Evolutionary conservation across 495 filamentous ascomycete genomes (phyloP).

Genomic region (Daldinia concentrica): DNA sequence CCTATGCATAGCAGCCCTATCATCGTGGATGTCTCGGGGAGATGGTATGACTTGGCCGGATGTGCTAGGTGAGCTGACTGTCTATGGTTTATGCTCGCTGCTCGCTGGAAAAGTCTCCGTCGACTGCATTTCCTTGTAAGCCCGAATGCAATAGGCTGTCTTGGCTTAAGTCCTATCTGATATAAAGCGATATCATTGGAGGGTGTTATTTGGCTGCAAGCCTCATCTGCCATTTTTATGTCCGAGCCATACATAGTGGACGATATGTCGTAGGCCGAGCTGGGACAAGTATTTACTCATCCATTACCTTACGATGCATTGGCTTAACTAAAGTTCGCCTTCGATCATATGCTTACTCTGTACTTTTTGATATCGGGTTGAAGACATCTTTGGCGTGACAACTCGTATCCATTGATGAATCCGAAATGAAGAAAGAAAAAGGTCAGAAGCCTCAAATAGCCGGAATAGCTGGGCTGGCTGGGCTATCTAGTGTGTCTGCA

Average conservation of each 20-base stretch:
- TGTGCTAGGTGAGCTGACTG: slow-evolving; percentile 15
- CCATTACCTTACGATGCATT: background rate
- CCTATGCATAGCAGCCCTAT: slow-evolving; percentile 23
- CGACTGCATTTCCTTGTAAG: slow-evolving; percentile 34
- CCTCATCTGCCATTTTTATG: slow-evolving; percentile 31
- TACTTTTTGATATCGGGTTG: background rate
- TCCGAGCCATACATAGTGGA: slow-evolving; percentile 29
- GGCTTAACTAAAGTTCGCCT: background rate
- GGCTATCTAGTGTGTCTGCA: slow-evolving; percentile 25
- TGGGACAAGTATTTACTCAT: slow-evolving; percentile 6
- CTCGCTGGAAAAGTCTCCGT: slow-evolving; percentile 28
- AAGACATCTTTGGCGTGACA: slow-evolving; percentile 11
- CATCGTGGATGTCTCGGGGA: slow-evolving; percentile 29
- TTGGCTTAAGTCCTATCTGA: slow-evolving; percentile 26
- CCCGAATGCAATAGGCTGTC: slow-evolving; percentile 36
- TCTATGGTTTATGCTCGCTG: slow-evolving; percentile 14
- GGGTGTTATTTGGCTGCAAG: slow-evolving; percentile 28
- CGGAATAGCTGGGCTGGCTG: slow-evolving; percentile 32
- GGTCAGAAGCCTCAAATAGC: slow-evolving; percentile 32
- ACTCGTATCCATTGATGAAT: slow-evolving; percentile 26
- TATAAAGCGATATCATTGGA: slow-evolving; percentile 27
- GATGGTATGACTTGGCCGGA: slow-evolving; percentile 26
- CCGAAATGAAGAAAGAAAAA: slow-evolving; percentile 29
- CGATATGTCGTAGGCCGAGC: slow-evolving; percentile 17
- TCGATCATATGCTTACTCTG: background rate